Base-by-base conservation (phyloP, 2,329 filamentous ascomycete species). In the Aspergillus udagawae region DNA sequence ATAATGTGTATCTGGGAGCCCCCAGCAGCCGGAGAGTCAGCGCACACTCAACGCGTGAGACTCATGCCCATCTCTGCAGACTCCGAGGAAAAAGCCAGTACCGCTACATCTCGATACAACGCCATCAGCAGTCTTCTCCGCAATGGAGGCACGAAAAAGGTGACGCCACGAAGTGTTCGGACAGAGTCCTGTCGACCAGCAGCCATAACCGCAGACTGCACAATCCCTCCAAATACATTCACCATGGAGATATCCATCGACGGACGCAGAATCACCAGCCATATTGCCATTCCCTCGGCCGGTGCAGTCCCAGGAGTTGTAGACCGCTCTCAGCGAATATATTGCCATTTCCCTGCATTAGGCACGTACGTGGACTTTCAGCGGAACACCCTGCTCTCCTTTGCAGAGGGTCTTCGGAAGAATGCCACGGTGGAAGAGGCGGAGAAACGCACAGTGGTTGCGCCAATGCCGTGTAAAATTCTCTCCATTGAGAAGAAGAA, bases 391-490 rank as follows among this genome's bases (percentile, higher is more conserved):
- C 29, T 72, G 3, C 60, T 77, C 1, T 65, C 65, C 2, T 74
- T 67, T 49, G 56, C 62, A 8, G 65, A 70, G 38, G 67, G 62
- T 48, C 53, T 63, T 10, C 64, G 69, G 4, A 55, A 57, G 1
- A 51, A 51, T 4, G 61, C 55, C 0, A 62, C 58, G 45, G 58
- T 60, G 28, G 8, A 28, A 28, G 28, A 28, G 28, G 28, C 28
- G 8, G 28, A 28, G 28, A 28, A 28, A 28, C 28, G 28, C 28
- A 28, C 28, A 2, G 28, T 28, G 28, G 10, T 8, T 28, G 69
- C 68, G 7, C 69, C 70, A 14, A 74, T 76, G 73, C 73, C 73
- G 3, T 75, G 73, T 53, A 73, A 73, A 52, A 64, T 75, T 1
- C 60, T 75, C 21, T 65, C 60, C 2, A 57, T 74, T 0, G 44